Base-by-base conservation (phyloP, 2,329 filamentous ascomycete genomes). In the Colletotrichum karsti region DNA sequence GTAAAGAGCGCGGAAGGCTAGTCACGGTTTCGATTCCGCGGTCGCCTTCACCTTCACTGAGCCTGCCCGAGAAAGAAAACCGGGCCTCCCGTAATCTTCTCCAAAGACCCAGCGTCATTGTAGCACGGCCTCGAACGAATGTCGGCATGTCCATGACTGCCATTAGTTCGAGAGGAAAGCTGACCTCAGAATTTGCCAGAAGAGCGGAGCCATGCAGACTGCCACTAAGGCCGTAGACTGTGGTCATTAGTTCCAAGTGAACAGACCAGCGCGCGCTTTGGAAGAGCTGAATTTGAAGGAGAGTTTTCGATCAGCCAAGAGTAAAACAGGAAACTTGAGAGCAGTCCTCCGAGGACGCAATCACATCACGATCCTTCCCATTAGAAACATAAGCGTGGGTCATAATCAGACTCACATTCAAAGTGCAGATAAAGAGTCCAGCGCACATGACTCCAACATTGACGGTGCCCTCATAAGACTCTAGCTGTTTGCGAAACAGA, bases 101-200 rank as follows among this genome's bases (percentile, higher is more conserved):
- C 42, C 42, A 46, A 22, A 46, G 20, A 13, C 42, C 42, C 4
- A 67, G 1, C 7, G 58, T 50, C 10, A 53, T 26, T 10, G 51
- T 62, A 2, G 50, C 33, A 12, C 64, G 58, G 22, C 64, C 64
- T 12, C 58, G 41, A 13, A 67, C 59, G 9, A 63, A 48, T 9
- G 58, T 57, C 12, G 64, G 64, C 39, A 67, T 62, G 26, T 67
- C 64, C 58, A 67, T 67, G 13, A 63, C 22, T n/a, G 41, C 56
- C 63, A 66, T 66, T 7, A 57, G 30, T 56, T 66, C 63, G 24
- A 66, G 30, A 4, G 55, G 44, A 22, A 50, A 59, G 24, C 56
- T 24, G 10, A 37, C 54, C 10, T 44, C 54, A 1, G 35, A 22
- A 13, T 46, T 46, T 0, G n/a, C 42, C 0, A 46, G 20, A 0